phyloP scores from a whole-genome alignment of 208 protist species.

The Trypanosoma platydactyli region DNA sequence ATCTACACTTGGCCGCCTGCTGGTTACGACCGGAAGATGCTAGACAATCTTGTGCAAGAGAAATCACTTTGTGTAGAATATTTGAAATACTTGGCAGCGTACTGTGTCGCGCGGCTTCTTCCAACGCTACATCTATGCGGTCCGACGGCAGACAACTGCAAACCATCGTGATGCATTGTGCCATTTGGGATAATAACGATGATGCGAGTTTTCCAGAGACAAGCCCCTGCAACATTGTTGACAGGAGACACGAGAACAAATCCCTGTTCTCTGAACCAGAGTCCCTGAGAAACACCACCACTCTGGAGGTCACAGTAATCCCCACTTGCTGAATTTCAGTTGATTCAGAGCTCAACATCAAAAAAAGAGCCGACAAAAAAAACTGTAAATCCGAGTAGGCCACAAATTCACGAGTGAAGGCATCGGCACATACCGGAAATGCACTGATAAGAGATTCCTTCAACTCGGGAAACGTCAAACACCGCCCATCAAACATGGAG shows the following conservation, averaged over 20 bases:
- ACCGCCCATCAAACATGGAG: slow-evolving; percentile 52
- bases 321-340: slow-evolving; percentile 63
- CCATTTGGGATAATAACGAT: slow-evolving; percentile 24
- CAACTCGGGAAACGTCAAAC: slow-evolving; percentile 51
- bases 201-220: slow-evolving; percentile 27
- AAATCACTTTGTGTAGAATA: slow-evolving; percentile 8
- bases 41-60: slow-evolving; percentile 3
- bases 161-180: slow-evolving; percentile 19
- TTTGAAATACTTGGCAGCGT: neutral
- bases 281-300: slow-evolving; percentile 40
- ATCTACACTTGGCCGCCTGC: neutral
- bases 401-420: slow-evolving; percentile 60
- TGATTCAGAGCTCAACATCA: slow-evolving; percentile 51
- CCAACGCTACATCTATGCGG: slow-evolving; percentile 10
- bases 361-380: slow-evolving; percentile 71
- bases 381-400: slow-evolving; percentile 38
- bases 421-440: slow-evolving; percentile 64
- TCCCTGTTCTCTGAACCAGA: slow-evolving; percentile 15
- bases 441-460: slow-evolving; percentile 62
- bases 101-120: neutral
- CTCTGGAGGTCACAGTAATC: slow-evolving; percentile 43
- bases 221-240: slow-evolving; percentile 29
- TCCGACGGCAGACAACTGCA: slow-evolving; percentile 22
- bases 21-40: neutral
- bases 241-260: slow-evolving; percentile 27